phyloP scores from a whole-genome alignment of 2,329 filamentous ascomycete genomes.

The Diaporthe sp. region DNA sequence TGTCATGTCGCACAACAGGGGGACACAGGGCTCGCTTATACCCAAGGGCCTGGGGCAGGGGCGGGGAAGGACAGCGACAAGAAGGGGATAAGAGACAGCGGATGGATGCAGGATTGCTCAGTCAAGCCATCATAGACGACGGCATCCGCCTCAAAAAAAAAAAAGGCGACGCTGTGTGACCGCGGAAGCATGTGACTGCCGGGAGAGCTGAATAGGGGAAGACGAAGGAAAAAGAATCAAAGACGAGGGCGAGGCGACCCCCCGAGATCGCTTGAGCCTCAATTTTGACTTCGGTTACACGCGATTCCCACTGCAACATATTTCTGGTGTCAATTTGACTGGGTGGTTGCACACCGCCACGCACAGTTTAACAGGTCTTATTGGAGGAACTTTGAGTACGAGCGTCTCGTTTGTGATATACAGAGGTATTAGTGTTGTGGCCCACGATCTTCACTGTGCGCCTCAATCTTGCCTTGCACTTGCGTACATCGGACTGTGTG shows the following conservation, averaged over 20 bases:
- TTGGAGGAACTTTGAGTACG: slow-evolving; percentile 10
- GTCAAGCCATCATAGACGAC: slow-evolving; percentile 16
- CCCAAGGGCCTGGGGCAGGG: slow-evolving; percentile 10
- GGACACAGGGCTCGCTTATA: slow-evolving; percentile 33
- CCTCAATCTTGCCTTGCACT: slow-evolving; percentile 3
- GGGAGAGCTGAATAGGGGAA: slow-evolving; percentile 10
- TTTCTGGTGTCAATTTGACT: slow-evolving; percentile 7
- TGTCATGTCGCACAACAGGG: slow-evolving; percentile 36
- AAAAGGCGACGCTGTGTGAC: slow-evolving; percentile 27
- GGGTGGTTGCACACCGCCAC: slow-evolving; percentile 14
- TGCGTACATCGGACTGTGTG: neutral
- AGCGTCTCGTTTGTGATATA: slow-evolving; percentile 12
- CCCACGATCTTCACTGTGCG: slow-evolving; percentile 8
- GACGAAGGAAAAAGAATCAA: neutral
- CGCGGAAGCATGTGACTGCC: neutral
- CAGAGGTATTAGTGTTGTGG: neutral
- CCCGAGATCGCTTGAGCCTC: slow-evolving; percentile 36
- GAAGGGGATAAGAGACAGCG: neutral
- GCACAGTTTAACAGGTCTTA: neutral
- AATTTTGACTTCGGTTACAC: slow-evolving; percentile 39
- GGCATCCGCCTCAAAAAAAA: neutral
- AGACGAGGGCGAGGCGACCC: neutral
- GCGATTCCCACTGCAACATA: slow-evolving; percentile 16
- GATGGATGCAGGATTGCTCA: neutral
- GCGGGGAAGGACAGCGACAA: neutral